Conservation (phyloP, 495 filamentous ascomycete genomes). For the Chaetomium tenue region DNA sequence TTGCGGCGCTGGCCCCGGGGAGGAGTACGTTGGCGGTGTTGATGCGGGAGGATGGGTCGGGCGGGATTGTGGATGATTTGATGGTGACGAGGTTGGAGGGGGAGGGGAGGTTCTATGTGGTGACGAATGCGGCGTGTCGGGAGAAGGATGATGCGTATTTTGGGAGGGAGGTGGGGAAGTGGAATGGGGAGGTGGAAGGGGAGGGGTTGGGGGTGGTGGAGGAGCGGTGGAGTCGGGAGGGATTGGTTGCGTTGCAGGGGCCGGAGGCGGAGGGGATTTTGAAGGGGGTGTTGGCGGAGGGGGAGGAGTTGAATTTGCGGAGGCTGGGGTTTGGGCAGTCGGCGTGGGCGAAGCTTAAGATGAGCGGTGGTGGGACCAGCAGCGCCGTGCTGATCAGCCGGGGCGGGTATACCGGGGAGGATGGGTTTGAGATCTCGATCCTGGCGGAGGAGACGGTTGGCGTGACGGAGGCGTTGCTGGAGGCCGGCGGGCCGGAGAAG, state of each 20-base stretch:
- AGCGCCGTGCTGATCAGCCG: conserved; percentile 70
- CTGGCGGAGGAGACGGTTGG: conserved; percentile 55
- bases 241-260: conserved; percentile 85
- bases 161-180: conserved; percentile 55
- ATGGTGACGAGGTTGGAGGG: conserved; percentile 74
- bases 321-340: conserved; percentile 77
- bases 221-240: conserved; percentile 59
- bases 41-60: conserved; percentile 66
- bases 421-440: conserved; percentile 95
- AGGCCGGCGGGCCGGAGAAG: conserved; percentile 55
- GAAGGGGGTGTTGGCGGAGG: conserved; percentile 45
- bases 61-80: conserved; percentile 91
- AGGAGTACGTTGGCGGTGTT: conserved; percentile 77
- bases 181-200: conserved; percentile 61
- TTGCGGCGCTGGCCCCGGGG: conserved; percentile 47
- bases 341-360: conserved; percentile 51
- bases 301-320: conserved; percentile 55
- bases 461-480: conserved; percentile 62
- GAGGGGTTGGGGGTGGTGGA: conserved; percentile 54
- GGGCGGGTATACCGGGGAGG: conserved; percentile 94
- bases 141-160: conserved; percentile 83
- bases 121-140: conserved; percentile 92
- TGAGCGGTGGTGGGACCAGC: conserved; percentile 37
- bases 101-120: conserved; percentile 77
- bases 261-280: conserved; percentile 69